Percentiles rank a stretch among this genome's conserved stretches.
Conservation (phyloP, 1,284 basidiomycete species). For the Malassezia sp. region DNA sequence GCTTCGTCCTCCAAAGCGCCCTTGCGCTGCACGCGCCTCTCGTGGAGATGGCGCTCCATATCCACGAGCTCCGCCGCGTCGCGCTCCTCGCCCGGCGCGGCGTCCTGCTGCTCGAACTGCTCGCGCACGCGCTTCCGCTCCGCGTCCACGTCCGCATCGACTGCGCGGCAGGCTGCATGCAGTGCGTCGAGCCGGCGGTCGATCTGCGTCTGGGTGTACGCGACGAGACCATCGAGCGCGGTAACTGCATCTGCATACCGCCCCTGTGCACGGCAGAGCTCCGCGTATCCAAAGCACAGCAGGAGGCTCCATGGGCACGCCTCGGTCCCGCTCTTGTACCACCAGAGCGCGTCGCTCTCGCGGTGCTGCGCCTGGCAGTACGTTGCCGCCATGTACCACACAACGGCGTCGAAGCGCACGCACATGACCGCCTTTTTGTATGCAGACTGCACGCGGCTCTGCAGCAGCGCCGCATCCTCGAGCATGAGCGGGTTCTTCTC, state of each 20-base stretch:
- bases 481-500: conserved; percentile 84
- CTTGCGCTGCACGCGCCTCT: conserved; percentile 47
- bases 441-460: conserved; percentile 65
- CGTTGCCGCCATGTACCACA: conserved; percentile 85
- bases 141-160: conserved; percentile 41
- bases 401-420: conserved; percentile 88
- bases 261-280: conserved; percentile 61
- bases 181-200: conserved; percentile 57
- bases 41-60: conserved; percentile 53
- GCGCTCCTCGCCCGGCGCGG: conserved; percentile 41
- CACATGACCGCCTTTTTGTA: conserved; percentile 76
- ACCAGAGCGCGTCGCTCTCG: conserved; percentile 66
- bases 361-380: conserved; percentile 67
- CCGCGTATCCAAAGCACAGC: conserved; percentile 77
- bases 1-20: conserved; percentile 39
- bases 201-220: conserved; percentile 60
- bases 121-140: conserved; percentile 18
- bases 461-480: conserved; percentile 59
- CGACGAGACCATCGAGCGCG: conserved; percentile 59
- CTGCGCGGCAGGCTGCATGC: conserved; percentile 49
- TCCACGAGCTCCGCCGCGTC: conserved; percentile 50
- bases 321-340: conserved; percentile 71
- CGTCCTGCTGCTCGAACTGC: conserved; percentile 18
- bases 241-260: conserved; percentile 41
- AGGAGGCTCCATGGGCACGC: conserved; percentile 80